A percentile compares a stretch with the other conserved stretches of the same genome.
phyloP scores from a whole-genome alignment of 1,284 basidiomycete genomes.

The Cronartium quercuum region DNA sequence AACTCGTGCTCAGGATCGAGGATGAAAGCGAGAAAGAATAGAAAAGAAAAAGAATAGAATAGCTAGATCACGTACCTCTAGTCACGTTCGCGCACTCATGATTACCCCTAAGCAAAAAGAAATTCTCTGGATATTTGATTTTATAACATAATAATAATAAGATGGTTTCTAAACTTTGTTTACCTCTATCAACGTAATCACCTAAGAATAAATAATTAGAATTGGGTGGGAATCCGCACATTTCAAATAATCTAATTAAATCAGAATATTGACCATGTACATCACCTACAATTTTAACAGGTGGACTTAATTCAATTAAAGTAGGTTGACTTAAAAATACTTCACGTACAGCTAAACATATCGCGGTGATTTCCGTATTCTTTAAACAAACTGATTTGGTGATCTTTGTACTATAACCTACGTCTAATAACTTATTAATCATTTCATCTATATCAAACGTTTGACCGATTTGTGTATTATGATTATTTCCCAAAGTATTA shows the following conservation, averaged over 20 bases:
- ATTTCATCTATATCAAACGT: slow-evolving; percentile 95
- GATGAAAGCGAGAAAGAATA: background rate
- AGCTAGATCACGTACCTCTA: slow-evolving; percentile 61
- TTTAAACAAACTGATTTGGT: slow-evolving; percentile 94
- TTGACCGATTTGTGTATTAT: slow-evolving; percentile 42
- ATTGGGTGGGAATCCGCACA: slow-evolving; percentile 97
- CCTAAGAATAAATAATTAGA: slow-evolving; percentile 98
- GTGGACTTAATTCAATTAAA: slow-evolving; percentile 91
- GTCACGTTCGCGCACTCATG: slow-evolving; percentile 99
- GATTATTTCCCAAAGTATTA: background rate
- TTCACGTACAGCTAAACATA: slow-evolving; percentile 94
- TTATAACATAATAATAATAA: slow-evolving; percentile 96
- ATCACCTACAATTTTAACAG: slow-evolving; percentile 98
- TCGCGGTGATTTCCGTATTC: slow-evolving; percentile 89
- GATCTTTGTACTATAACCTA: slow-evolving; percentile 96
- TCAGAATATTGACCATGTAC: slow-evolving; percentile 99
- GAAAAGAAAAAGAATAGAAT: background rate
- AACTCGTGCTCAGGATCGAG: too few species aligned
- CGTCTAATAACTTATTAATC: slow-evolving; percentile 91
- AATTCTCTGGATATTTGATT: slow-evolving; percentile 99
- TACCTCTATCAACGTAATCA: slow-evolving; percentile 97
- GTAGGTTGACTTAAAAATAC: slow-evolving; percentile 96
- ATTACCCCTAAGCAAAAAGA: slow-evolving; percentile 94
- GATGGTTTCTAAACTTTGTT: slow-evolving; percentile 97
- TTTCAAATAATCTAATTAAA: slow-evolving; percentile 95